Base-by-base conservation (phyloP, 768 basidiomycete species). In the Mycena venus region DNA sequence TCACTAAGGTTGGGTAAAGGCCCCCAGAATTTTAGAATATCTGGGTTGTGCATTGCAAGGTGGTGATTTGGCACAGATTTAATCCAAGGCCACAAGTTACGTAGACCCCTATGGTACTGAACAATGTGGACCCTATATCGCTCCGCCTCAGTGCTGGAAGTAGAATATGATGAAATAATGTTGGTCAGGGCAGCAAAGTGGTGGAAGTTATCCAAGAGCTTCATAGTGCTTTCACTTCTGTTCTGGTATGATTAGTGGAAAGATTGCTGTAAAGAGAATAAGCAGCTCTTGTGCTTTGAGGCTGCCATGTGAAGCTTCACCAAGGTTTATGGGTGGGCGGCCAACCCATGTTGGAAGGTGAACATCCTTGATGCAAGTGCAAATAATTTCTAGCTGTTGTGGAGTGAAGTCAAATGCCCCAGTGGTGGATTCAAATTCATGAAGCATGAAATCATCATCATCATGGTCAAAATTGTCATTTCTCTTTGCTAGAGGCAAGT, bases 11-110 rank as follows among this genome's bases (percentile, higher is more conserved):
- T 19, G 3, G 74, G 21, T 12, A 70, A 12, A 3, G 77, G 74
- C 2, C 77, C 77, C 77, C 77, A 78, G 42, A 51, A 72, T 70
- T 73, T 72, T 38, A 77, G 9, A 10, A 42, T 38, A 6, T 55
- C 27, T 27, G 23, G 32, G 42, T 68, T 36, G n/a, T 78, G 74
- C 63, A 78, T 58, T 29, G 66, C 72, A 53, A 40, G 65, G 56
- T 76, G 75, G 56, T 70, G 72, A 23, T 76, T 76, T 7, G 75
- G 75, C 7, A 42, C 14, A 14, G 42, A 23, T 11, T 29, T 12
- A 47, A 62, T 29, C 32, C 31, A 23, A 7, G 73, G 72, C 11
- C 29, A 42, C 19, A 62, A 11, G 11, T 66, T 14, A 7, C 10
- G 49, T n/a, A 51, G 49, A 49, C 34, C 49, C 6, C 10, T n/a